Evolutionary conservation across 352 stramenopile species (phyloP).

Genomic region (Pythium monospermum): DNA sequence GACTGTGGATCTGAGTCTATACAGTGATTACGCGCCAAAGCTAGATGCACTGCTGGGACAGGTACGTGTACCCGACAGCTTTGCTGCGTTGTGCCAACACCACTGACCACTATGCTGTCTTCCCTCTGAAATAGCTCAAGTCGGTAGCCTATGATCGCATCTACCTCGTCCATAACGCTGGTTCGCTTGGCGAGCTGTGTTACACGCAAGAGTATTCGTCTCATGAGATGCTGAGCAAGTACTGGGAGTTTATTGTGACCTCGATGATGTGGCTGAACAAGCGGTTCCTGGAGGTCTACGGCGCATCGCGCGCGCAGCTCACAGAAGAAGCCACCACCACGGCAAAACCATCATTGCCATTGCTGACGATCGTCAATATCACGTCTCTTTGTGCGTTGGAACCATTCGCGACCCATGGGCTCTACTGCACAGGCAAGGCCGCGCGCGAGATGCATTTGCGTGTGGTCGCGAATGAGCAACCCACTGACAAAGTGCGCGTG

Average conservation of each 20-base stretch:
- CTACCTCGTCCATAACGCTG: conserved; percentile 82
- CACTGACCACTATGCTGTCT: background rate
- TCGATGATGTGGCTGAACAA: conserved; percentile 84
- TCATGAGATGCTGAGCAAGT: conserved; percentile 35
- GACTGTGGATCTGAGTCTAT: conserved; percentile 40
- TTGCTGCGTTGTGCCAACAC: too few relatives aligned
- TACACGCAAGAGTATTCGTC: conserved; percentile 47
- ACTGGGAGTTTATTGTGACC: conserved; percentile 84
- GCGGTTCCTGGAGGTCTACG: conserved; percentile 57
- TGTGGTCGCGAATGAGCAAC: conserved; percentile 65
- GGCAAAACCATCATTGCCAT: background rate
- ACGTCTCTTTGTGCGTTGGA: conserved; percentile 81
- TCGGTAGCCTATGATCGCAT: conserved; percentile 32
- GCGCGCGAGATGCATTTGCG: conserved; percentile 84
- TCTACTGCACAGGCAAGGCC: conserved; percentile 84
- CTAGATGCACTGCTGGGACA: conserved; percentile 37
- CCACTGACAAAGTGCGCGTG: conserved; percentile 33
- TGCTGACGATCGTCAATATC: conserved; percentile 69
- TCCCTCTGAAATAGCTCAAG: conserved; percentile 18
- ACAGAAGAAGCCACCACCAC: background rate
- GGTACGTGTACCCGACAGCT: conserved; percentile 11
- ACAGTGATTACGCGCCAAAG: conserved; percentile 41
- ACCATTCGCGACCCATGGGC: conserved; percentile 68
- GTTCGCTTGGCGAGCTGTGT: conserved; percentile 62
- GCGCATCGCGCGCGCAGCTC: conserved; percentile 38